Base-by-base conservation (phyloP, 805 yeast species). In the Yamadazyma phyllophila region DNA sequence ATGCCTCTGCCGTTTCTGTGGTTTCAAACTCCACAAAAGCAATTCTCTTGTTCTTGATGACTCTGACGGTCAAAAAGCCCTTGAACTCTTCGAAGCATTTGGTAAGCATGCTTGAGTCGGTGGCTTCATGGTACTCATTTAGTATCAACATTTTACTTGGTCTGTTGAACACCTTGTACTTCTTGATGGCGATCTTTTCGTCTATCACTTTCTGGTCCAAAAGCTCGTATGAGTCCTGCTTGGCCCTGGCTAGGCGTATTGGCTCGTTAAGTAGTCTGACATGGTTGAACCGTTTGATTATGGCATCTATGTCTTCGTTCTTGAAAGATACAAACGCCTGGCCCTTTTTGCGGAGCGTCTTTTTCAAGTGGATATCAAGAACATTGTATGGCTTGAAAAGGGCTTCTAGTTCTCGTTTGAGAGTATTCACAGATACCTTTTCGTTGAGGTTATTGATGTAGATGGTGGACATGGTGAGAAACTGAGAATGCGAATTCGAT, bases 1-100 rank as follows among this genome's bases (percentile, higher is more conserved):
- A 62, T 12, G 41, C 43, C 0, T 72, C 69, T 0, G 96, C 84
- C 33, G 69, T 63, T 1, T 62, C 57, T 16, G 80, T 84, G 4
- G 69, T 66, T 17, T 76, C 80, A 60, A 83, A 92, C 55, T 92
- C 97, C 2, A 92, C 76, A 62, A 92, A 85, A 9, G 94, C 95
- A 38, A 92, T 77, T 32, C 78, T 78, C 36, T 88, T 74, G 5
- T 82, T 78, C 2, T 76, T 72, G 24, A 92, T 89, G 31, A 81
- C 65, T 43, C 95, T 78, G 1, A 83, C 69, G 52, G 83, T 87
- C 10, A 78, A 64, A 50, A 85, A 84, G 0, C 96, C 96, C 1
- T 71, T 65, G 49, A 58, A 76, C 3, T 60, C 57, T 2, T 66
- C 70, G 58, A 88, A 90, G 0, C 71, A 51, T 0, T 54, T 64